phyloP scores from a whole-genome alignment of 352 stramenopile species.

The Hyaloperonospora brassicae region DNA sequence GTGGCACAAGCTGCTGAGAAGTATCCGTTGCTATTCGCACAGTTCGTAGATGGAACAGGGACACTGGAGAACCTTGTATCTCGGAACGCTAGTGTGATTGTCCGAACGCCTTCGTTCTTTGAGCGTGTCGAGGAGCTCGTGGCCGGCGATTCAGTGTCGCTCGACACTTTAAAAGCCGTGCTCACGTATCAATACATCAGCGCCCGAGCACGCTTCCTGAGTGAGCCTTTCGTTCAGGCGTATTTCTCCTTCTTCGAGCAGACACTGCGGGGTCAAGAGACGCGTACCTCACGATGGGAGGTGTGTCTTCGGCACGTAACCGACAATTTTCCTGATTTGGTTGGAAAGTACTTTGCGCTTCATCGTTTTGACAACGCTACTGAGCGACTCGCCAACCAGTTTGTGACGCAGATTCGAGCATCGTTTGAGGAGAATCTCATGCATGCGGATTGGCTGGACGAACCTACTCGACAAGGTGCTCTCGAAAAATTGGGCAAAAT shows the following conservation, averaged over 20 bases:
- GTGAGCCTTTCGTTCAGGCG: constrained; percentile 62
- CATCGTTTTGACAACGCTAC: constrained; percentile 81
- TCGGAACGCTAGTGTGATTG: too few species aligned
- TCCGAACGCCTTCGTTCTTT: constrained; percentile 29
- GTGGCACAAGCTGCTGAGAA: too few species aligned
- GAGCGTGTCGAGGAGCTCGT: constrained; percentile 26
- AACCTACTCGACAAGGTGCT: too few species aligned
- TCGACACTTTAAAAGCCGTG: constrained; percentile 40
- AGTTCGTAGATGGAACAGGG: too few species aligned
- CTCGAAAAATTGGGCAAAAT: too few species aligned
- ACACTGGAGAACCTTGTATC: too few species aligned
- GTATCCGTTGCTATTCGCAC: too few species aligned
- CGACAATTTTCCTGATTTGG: constrained; percentile 43
- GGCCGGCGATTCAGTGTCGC: constrained; percentile 11
- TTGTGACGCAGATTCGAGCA: constrained; percentile 80
- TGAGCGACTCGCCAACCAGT: constrained; percentile 69
- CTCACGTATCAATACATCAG: constrained; percentile 42
- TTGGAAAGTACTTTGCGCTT: constrained; percentile 89
- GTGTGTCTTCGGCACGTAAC: constrained; percentile 64
- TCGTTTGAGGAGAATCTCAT: too few species aligned
- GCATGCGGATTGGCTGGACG: too few species aligned
- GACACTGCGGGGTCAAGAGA: constrained; percentile 72
- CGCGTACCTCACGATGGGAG: constrained; percentile 87
- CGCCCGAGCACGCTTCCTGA: constrained; percentile 10
- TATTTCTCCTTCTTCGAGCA: constrained; percentile 86